A percentile compares a stretch with the other conserved stretches of the same genome.
These are phyloP conservation scores for Volvox carteri DNA, from an alignment of 163 green algal genomes.

Conservation along the genomic window DNA sequence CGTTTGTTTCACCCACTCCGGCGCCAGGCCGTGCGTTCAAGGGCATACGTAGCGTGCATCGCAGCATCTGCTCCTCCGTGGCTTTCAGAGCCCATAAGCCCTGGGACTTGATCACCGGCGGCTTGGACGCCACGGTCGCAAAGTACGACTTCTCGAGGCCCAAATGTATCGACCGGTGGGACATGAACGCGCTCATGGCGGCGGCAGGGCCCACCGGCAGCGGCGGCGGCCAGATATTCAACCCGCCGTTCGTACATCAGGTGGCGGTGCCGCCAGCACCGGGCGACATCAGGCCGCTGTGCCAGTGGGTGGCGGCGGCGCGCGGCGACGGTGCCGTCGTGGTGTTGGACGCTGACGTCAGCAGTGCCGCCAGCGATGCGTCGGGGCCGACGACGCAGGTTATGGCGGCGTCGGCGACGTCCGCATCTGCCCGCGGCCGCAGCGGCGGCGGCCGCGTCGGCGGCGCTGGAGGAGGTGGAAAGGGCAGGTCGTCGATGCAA, in stretches of 20 bases:
- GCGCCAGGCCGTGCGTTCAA: conserved; percentile 36
- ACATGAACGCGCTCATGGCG: conserved; percentile 54
- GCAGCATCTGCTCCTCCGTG: conserved; percentile 42
- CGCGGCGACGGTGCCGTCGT: conserved; percentile 61
- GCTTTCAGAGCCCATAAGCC: conserved; percentile 54
- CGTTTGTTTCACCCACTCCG: background rate
- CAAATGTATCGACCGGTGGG: conserved; percentile 58
- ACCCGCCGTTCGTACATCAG: conserved; percentile 64
- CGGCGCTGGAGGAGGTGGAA: background rate
- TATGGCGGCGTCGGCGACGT: background rate
- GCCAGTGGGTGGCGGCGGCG: conserved; percentile 51
- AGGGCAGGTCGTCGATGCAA: too few species aligned
- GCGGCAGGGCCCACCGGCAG: background rate
- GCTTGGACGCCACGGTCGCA: conserved; percentile 55
- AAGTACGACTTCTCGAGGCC: conserved; percentile 61
- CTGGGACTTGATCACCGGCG: conserved; percentile 59
- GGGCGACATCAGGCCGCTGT: conserved; percentile 1
- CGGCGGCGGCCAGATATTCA: conserved; percentile 59
- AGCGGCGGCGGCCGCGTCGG: background rate
- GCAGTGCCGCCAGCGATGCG: conserved; percentile 39
- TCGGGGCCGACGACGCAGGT: conserved; percentile 33
- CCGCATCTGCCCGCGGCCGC: too few species aligned
- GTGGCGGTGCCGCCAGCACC: conserved; percentile 36
- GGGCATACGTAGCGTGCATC: conserved; percentile 53
- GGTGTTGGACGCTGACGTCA: conserved; percentile 61